Evolutionary conservation across 108 stramenopile species (phyloP), one percentile per base, ranked within the genome.

Genomic region (Cyclostephanos invisitatus): DNA sequence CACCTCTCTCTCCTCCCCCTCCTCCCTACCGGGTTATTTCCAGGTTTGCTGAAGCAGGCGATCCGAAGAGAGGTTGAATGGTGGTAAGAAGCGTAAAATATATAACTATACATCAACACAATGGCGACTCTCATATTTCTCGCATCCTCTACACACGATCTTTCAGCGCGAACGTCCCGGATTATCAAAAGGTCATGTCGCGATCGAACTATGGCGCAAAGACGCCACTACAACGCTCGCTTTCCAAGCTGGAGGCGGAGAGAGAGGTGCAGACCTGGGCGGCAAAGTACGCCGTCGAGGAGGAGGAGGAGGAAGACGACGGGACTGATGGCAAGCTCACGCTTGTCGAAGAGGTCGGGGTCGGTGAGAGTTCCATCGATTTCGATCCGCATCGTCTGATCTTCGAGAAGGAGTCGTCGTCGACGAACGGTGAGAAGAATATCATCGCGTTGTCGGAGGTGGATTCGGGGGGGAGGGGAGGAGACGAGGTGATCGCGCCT

Each of bases 21-120:
- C 7, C 1, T 53, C 17, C 51, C 14, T 18, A 14, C 49, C 17
- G 18, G 6, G 20, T 21, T 27, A 8, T 27, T 7, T 53, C n/a
- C 27, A 54, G 53, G 60, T 9, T 49, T 96, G 2, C 64, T 96
- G 21, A 88, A 91, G 53, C 85, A 90, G 72, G 97, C 97, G 1
- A 75, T 97, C 21, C 84, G 89, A 63, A 73, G 87, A n/a, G 95
- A 95, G 64, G 78, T 83, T 64, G 87, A 92, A 57, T 93, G 93
- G 91, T 27, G 44, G 40, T 40, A 40, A 40, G 40, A 40, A 40
- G 40, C 10, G 4, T 11, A 11, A 40, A 40, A 40, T 1, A 32
- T 32, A 32, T 4, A 32, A 3, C 32, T 1, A 32, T 32, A 32
- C 32, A 32, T 32, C 32, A 4, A 32, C 32, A 32, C 32, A 4